A percentile compares a stretch with the other conserved stretches of the same genome.
Conservation (phyloP, 2,329 filamentous ascomycete genomes). For the Cladophialophora psammophila region DNA sequence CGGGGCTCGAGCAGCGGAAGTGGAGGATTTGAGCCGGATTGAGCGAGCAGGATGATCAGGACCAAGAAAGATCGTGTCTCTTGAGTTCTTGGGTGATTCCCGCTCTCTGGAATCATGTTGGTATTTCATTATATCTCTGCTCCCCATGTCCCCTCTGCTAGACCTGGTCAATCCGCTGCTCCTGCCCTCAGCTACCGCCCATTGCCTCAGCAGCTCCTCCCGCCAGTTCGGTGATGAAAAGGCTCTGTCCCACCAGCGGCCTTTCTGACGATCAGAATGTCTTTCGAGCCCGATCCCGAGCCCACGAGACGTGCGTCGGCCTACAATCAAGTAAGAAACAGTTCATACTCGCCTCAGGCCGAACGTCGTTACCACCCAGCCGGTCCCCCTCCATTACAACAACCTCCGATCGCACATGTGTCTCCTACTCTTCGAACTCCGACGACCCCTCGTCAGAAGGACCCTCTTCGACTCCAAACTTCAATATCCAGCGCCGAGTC, state of each 20-base stretch:
- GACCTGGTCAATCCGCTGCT: constrained; percentile 25
- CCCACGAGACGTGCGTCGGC: constrained; percentile 32
- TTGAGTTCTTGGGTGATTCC: constrained; percentile 21
- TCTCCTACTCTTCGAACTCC: constrained; percentile 21
- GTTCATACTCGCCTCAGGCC: constrained; percentile 15
- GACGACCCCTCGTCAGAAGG: constrained; percentile 20
- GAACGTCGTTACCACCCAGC: constrained; percentile 21
- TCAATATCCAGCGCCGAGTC: constrained; percentile 39
- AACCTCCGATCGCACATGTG: constrained; percentile 28
- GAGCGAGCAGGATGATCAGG: constrained; percentile 25
- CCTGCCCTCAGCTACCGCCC: constrained; percentile 13
- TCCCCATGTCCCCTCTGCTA: constrained; percentile 34
- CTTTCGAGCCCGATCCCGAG: constrained; percentile 24
- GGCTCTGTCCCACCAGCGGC: constrained; percentile 10
- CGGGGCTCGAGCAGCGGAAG: constrained; percentile 25
- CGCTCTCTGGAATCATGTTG: constrained; percentile 33
- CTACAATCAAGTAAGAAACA: constrained; percentile 22
- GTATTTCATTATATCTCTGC: constrained; percentile 28
- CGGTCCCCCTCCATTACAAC: constrained; percentile 8
- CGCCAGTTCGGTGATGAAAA: constrained; percentile 28
- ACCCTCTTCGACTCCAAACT: constrained; percentile 31
- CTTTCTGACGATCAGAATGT: constrained; percentile 23
- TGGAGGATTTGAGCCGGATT: constrained; percentile 24
- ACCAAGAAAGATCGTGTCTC: constrained; percentile 27
- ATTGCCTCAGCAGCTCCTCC: constrained; percentile 16